Evolutionary conservation across 768 basidiomycete genomes (phyloP).

Genomic region (Termitomyces sp.): DNA sequence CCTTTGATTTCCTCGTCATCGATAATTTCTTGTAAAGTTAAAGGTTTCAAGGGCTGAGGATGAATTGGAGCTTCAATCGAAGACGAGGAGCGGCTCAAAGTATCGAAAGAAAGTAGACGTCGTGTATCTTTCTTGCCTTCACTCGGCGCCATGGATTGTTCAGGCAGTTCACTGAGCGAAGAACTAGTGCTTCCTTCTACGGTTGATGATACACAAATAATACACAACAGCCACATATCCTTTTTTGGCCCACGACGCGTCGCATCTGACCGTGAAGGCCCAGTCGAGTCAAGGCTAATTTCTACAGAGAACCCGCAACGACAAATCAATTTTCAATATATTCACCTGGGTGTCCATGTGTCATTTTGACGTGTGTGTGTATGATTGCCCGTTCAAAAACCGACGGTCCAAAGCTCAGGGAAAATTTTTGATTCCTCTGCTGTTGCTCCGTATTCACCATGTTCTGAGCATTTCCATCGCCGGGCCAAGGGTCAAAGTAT

Average conservation of each 20-base stretch:
- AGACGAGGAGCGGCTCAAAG: conserved; percentile 7
- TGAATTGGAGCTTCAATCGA: conserved; percentile 4
- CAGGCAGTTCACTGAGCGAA: too few relatives aligned
- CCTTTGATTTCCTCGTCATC: conserved; percentile 4
- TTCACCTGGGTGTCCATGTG: too few relatives aligned
- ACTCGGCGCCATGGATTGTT: conserved; percentile 12
- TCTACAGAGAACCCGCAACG: too few relatives aligned
- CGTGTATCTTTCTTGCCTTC: conserved; percentile 14
- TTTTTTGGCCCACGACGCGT: neutral
- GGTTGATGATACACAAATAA: neutral
- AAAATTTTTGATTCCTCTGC: too few relatives aligned
- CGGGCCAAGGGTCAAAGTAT: neutral
- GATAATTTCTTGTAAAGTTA: conserved; percentile 2
- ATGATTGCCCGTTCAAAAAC: too few relatives aligned
- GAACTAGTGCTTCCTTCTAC: too few relatives aligned
- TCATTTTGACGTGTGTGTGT: neutral
- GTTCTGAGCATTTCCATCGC: neutral
- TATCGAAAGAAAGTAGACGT: conserved; percentile 25
- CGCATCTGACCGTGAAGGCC: too few relatives aligned
- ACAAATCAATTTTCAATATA: too few relatives aligned
- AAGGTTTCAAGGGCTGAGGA: conserved; percentile 1
- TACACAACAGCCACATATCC: neutral
- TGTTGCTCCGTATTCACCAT: neutral
- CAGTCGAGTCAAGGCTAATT: too few relatives aligned
- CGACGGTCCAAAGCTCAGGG: too few relatives aligned